A percentile compares a stretch with the other conserved stretches of the same genome.
Conservation (phyloP, 1,284 basidiomycete species). For the Ustilago crameri region DNA sequence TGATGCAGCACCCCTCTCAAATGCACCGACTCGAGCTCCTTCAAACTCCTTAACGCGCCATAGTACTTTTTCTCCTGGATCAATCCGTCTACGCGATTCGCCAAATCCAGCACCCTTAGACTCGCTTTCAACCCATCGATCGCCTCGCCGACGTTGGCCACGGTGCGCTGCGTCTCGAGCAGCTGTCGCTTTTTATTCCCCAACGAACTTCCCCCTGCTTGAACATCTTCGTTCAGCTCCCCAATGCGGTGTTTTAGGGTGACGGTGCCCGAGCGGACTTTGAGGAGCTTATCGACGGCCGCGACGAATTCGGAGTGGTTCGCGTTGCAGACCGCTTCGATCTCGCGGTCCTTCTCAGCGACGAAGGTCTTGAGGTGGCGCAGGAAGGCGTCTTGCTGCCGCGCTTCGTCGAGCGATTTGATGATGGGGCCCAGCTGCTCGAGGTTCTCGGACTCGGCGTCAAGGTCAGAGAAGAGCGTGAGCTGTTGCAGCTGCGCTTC, state of each 20-base stretch:
- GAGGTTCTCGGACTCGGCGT: constrained; percentile 63
- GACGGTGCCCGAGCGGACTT: constrained; percentile 80
- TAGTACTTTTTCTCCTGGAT: constrained; percentile 90
- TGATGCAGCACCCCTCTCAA: constrained; percentile 84
- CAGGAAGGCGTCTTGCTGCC: constrained; percentile 91
- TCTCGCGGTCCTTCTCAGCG: constrained; percentile 91
- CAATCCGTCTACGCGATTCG: constrained; percentile 92
- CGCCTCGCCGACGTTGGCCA: constrained; percentile 91
- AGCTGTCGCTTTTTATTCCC: constrained; percentile 60
- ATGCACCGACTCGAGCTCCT: constrained; percentile 82
- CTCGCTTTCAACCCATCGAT: constrained; percentile 94
- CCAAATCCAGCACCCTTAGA: constrained; percentile 88
- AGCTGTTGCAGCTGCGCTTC: constrained; percentile 67
- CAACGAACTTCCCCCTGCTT: constrained; percentile 60
- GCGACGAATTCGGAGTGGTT: constrained; percentile 98
- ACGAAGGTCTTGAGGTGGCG: constrained; percentile 86
- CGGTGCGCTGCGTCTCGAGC: constrained; percentile 89
- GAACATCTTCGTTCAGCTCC: constrained; percentile 74
- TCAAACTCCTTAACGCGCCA: constrained; percentile 77
- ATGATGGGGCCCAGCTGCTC: constrained; percentile 68
- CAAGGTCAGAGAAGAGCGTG: constrained; percentile 65
- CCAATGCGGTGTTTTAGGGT: constrained; percentile 72
- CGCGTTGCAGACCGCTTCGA: constrained; percentile 91
- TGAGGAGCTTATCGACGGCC: constrained; percentile 92
- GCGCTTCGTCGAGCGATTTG: constrained; percentile 79